These are phyloP conservation scores for Phaeosphaeriaceae sp. DNA, from an alignment of 2,329 filamentous ascomycete genomes.

Conservation along the genomic window DNA sequence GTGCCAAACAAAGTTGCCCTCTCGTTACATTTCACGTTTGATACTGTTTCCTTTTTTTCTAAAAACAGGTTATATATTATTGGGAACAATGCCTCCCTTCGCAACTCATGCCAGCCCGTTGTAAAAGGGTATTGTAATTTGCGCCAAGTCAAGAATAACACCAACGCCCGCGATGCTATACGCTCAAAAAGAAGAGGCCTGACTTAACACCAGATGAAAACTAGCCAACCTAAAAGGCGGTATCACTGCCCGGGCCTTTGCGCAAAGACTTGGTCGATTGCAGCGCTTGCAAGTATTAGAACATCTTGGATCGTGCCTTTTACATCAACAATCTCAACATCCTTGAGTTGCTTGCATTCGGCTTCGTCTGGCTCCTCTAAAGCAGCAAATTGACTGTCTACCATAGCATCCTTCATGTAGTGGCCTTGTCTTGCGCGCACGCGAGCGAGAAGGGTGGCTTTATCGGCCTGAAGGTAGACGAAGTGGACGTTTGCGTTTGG, in stretches of 20 bases:
- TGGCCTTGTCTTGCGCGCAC: slow-evolving; percentile 79
- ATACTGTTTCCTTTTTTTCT: too few relatives aligned
- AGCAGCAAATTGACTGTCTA: slow-evolving; percentile 85
- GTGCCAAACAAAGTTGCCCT: too few relatives aligned
- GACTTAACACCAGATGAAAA: background rate
- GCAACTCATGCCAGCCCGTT: too few relatives aligned
- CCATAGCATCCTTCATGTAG: slow-evolving; percentile 97
- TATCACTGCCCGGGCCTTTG: background rate
- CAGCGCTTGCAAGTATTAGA: slow-evolving; percentile 45
- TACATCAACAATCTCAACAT: slow-evolving; percentile 56
- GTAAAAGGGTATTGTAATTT: slow-evolving; percentile 3
- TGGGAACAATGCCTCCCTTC: too few relatives aligned
- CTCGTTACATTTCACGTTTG: too few relatives aligned
- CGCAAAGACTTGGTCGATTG: slow-evolving; percentile 44
- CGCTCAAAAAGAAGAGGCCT: background rate
- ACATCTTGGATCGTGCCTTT: slow-evolving; percentile 51
- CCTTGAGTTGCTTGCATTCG: slow-evolving; percentile 59
- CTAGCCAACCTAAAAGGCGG: too few relatives aligned
- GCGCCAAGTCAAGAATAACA: background rate
- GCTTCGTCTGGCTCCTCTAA: slow-evolving; percentile 80
- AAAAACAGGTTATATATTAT: too few relatives aligned
- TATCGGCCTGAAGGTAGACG: slow-evolving; percentile 82
- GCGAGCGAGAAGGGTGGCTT: slow-evolving; percentile 75
- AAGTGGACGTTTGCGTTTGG: slow-evolving; percentile 72
- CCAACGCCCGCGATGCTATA: slow-evolving; percentile 6